Conservation (phyloP, 371 early-diverging fungal genomes). For the Fennellomyces sp. region DNA sequence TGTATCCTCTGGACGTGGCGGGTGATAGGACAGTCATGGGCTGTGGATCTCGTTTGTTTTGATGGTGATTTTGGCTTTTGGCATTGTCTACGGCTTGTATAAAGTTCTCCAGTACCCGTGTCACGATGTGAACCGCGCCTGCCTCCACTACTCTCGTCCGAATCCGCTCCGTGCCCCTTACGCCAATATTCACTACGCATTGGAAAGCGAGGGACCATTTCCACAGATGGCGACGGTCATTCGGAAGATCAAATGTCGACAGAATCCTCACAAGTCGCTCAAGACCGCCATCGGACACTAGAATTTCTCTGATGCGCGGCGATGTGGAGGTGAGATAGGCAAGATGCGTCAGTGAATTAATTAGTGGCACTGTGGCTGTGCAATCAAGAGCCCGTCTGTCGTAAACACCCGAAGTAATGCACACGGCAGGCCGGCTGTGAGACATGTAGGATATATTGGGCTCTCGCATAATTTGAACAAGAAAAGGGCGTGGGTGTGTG, state of each 20-base stretch:
- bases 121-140: conserved; percentile 79
- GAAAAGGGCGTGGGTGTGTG: neutral
- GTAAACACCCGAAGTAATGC: conserved; percentile 81
- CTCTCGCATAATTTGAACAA: conserved; percentile 67
- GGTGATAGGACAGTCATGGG: conserved; percentile 4
- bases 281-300: conserved; percentile 87
- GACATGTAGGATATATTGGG: conserved; percentile 79
- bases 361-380: conserved; percentile 83
- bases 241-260: conserved; percentile 57
- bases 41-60: neutral
- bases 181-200: conserved; percentile 85
- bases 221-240: conserved; percentile 72
- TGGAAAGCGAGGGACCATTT: conserved; percentile 86
- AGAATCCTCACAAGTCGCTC: conserved; percentile 84
- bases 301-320: conserved; percentile 77
- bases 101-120: conserved; percentile 77
- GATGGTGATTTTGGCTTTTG: conserved; percentile 45
- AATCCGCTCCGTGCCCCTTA: conserved; percentile 81
- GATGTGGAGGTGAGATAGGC: conserved; percentile 84
- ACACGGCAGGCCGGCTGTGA: conserved; percentile 77
- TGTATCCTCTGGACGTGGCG: neutral
- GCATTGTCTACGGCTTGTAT: conserved; percentile 59
- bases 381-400: conserved; percentile 91
- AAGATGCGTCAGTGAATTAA: conserved; percentile 87
- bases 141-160: conserved; percentile 85